Evolutionary conservation across 805 yeast species (phyloP), one percentile per base, ranked within the genome.

Genomic region (Zygosaccharomyces gambellarensis): DNA sequence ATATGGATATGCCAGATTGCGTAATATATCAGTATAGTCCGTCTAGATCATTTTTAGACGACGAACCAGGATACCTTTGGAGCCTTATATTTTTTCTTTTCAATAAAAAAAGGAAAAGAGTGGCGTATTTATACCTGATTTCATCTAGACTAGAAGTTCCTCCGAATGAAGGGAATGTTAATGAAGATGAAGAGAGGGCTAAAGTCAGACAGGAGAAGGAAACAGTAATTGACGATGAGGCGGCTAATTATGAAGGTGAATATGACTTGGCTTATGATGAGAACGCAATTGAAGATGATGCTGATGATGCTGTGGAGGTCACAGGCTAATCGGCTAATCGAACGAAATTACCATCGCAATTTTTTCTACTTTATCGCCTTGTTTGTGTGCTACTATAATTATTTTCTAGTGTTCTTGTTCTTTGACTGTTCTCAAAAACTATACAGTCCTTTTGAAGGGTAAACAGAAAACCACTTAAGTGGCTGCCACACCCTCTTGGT

Each of bases 61-160:
- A 64, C 52, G 71, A 68, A 47, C 71, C 69, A 9, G 72, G 71
- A 3, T 64, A 67, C 47, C 60, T 72, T n/a, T 72, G 76, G 76
- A 68, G 70, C 36, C 59, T 83, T 63, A 87, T 88, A 78, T 92
- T 95, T 85, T 94, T 94, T 66, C 81, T 92, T 40, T 90, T 86
- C 70, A 94, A 90, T 71, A 92, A 89, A 69, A 85, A 87, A 62
- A 80, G 86, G 70, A 92, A 92, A 70, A 79, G 98, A 54, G 98
- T 94, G 2, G 89, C 95, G 1, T 92, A 85, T 65, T 65, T 94
- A 14, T 87, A 87, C 58, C 71, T 94, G 54, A 82, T 81, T 48
- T 83, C 85, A 47, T 63, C 73, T 36, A 71, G 73, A 47, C 63
- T 73, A 42, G 68, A 75, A 42, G 53, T 66, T 44, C 63, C 65